phyloP scores from a whole-genome alignment of 1,284 basidiomycete genomes.

The Anthracocystis panici-leucophaei region DNA sequence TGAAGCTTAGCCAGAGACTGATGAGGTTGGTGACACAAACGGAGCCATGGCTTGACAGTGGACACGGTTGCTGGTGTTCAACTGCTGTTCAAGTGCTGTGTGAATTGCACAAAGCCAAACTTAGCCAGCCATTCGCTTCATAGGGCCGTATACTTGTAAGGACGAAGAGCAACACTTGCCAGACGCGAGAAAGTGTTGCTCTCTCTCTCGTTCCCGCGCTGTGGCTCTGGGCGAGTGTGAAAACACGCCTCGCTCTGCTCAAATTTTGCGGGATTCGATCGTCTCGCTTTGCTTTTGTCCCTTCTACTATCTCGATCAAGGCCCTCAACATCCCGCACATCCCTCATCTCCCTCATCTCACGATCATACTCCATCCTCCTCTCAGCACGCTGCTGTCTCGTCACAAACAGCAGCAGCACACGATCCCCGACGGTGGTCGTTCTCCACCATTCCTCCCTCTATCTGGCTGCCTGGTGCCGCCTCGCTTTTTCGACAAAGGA shows the following conservation, averaged over 20 bases:
- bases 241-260: conserved; percentile 7
- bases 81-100: background rate
- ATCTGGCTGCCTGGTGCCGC: conserved; percentile 48
- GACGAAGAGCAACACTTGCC: background rate
- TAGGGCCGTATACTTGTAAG: background rate
- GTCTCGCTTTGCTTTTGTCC: conserved; percentile 2
- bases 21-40: background rate
- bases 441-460: conserved; percentile 32
- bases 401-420: conserved; percentile 13
- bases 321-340: conserved; percentile 18
- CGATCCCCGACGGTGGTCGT: conserved; percentile 9
- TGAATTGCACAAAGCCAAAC: background rate
- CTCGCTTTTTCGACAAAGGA: conserved; percentile 19
- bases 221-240: too few species aligned
- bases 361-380: background rate
- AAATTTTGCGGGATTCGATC: background rate
- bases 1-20: background rate
- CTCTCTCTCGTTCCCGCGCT: conserved; percentile 5
- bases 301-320: conserved; percentile 12
- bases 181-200: conserved; percentile 36
- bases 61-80: background rate
- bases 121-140: background rate
- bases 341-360: background rate
- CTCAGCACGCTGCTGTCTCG: conserved; percentile 3
- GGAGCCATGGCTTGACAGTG: background rate